Evolutionary conservation across 129 eudicot genomes (phyloP).

Genomic region (Artemisia tridentata): DNA sequence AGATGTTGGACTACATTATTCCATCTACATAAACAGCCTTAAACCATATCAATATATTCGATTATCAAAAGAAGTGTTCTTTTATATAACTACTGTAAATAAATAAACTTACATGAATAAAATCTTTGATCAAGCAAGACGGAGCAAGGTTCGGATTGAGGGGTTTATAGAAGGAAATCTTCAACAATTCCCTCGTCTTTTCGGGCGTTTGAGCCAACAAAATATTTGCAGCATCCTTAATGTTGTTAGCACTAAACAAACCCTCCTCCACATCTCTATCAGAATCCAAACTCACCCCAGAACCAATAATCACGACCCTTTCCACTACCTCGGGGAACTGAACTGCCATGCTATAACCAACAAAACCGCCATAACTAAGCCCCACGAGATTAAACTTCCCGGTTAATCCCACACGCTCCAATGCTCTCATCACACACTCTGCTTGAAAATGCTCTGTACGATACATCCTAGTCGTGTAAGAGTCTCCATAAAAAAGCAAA

Average conservation of each 20-base stretch:
- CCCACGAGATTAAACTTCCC: conserved; percentile 50
- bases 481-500: conserved; percentile 63
- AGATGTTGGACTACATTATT: no score
- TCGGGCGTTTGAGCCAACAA: conserved; percentile 64
- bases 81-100: no score
- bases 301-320: conserved; percentile 49
- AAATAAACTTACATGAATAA: conserved; percentile 47
- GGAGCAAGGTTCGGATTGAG: conserved; percentile 35
- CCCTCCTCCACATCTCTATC: conserved; percentile 61
- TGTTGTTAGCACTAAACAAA: conserved; percentile 52
- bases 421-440: conserved; percentile 44
- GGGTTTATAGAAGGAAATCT: conserved; percentile 56
- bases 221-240: conserved; percentile 56
- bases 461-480: conserved; percentile 48
- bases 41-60: no score
- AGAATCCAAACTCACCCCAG: conserved; percentile 69
- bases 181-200: conserved; percentile 50
- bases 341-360: conserved; percentile 69
- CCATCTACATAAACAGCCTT: no score
- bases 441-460: conserved; percentile 71
- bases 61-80: no score
- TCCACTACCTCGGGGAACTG: conserved; percentile 61
- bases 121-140: conserved; percentile 60
- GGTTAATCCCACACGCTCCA: conserved; percentile 41
- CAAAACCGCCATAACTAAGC: conserved; percentile 79